These are phyloP conservation scores for Westerdykella sp. DNA, from an alignment of 2,329 filamentous ascomycete species.

Conservation along the genomic window DNA sequence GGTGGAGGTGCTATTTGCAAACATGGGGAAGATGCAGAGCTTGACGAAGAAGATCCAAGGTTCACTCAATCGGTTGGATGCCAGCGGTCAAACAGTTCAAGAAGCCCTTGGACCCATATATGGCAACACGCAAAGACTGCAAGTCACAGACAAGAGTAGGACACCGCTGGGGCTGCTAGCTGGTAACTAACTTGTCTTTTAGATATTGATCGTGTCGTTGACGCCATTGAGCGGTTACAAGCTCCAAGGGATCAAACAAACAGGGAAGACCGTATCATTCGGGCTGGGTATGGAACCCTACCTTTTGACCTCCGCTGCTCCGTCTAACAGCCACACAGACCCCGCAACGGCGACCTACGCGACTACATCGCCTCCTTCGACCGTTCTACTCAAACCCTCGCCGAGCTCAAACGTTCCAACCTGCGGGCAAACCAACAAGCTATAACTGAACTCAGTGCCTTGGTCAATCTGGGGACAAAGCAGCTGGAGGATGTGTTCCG, in stretches of 20 bases:
- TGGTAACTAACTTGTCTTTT: constrained; percentile 5
- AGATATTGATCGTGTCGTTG: constrained; percentile 81
- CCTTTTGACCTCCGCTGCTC: not conserved
- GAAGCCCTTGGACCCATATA: constrained; percentile 90
- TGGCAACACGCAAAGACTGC: constrained; percentile 82
- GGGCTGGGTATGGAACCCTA: constrained; percentile 56
- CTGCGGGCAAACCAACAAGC: constrained; percentile 87
- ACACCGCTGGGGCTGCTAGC: not conserved
- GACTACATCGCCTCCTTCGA: constrained; percentile 88
- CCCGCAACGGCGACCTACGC: constrained; percentile 71
- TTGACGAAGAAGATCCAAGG: constrained; percentile 94
- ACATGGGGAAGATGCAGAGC: constrained; percentile 84
- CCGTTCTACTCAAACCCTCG: constrained; percentile 76
- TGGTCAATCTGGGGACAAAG: constrained; percentile 72
- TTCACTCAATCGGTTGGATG: constrained; percentile 74
- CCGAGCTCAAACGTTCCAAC: constrained; percentile 83
- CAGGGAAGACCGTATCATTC: constrained; percentile 85
- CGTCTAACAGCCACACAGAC: constrained; percentile 41
- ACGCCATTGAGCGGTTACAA: constrained; percentile 79
- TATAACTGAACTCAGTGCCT: constrained; percentile 67
- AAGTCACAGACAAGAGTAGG: constrained; percentile 74
- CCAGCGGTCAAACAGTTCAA: constrained; percentile 82
- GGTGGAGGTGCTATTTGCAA: constrained; percentile 60
- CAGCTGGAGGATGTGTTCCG: constrained; percentile 83
- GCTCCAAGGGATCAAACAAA: constrained; percentile 91